Base-by-base conservation (phyloP, 768 basidiomycete genomes). In the Russula lepida region DNA sequence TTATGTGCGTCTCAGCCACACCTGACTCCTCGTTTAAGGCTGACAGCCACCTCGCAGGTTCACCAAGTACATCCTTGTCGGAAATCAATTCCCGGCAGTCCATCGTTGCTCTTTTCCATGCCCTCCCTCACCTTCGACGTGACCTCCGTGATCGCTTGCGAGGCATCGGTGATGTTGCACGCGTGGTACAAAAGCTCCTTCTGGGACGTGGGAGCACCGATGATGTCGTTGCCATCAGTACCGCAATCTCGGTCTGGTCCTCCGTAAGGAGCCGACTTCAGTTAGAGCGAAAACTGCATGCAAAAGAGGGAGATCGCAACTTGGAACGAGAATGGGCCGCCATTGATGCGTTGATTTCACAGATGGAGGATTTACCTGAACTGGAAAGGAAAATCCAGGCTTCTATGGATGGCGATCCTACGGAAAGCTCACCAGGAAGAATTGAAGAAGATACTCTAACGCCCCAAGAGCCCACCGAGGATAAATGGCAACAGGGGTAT, bases 81-180 rank as follows among this genome's bases (percentile, higher is more conserved):
- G 88, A 91, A 68, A 91, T 94, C 64, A 79, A 81, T 66, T 74
- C 82, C 12, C 84, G 86, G 6, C 92, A 92, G 68, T 81, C 82
- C n/a, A 72, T 92, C 6, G 89, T 94, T 25, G 79, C 85, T 3
- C 83, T 87, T 67, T 87, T 94, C 68, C 74, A 79, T 66, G 66
- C 74, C 11, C 75, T 84, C 32, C 79, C 81, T 33, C 81, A 86
- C 68, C 78, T 92, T 44, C 81, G 83, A 44, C 75, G 79, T 37
- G 90, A 92, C 67, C 73, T 93, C 19, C 70, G 77, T 17, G 78
- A 76, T 47, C 69, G 77, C 25, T 71, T 95, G 50, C 75, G 76
- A 27, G 76, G 81, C 49, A 73, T 82, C 2, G 89, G 86, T 67
- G 92, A 95, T 69, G 78, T 81, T 4, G 79, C 80, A 13, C 86